Percentiles rank a stretch among this genome's conserved stretches.
Conservation (phyloP, 2,329 filamentous ascomycete genomes). For the Fragosphaeria purpurea region DNA sequence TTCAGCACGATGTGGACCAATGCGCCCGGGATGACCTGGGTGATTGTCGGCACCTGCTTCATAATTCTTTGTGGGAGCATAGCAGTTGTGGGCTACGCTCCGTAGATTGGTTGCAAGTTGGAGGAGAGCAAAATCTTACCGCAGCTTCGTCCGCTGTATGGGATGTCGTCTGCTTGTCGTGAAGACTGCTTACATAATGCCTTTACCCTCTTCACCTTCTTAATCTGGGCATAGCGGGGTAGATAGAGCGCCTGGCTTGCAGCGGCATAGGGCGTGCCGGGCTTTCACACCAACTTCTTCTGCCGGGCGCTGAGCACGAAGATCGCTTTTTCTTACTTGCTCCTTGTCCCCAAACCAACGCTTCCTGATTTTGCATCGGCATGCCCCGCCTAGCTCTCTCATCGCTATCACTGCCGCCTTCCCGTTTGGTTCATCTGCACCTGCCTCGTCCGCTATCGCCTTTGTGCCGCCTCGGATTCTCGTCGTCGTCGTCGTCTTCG, state of each 20-base stretch:
- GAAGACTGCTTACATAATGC: neutral
- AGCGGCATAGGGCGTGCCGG: neutral
- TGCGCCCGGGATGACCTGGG: constrained; percentile 49
- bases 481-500: too few relatives aligned
- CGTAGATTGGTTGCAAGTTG: too few relatives aligned
- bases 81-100: too few relatives aligned
- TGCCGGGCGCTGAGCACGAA: too few relatives aligned
- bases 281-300: too few relatives aligned
- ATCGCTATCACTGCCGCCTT: constrained; percentile 10
- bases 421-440: constrained; percentile 7
- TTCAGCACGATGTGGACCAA: constrained; percentile 66
- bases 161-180: too few relatives aligned
- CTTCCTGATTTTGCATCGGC: neutral
- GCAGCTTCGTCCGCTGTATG: too few relatives aligned
- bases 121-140: too few relatives aligned
- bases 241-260: constrained; percentile 1
- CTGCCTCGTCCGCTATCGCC: too few relatives aligned
- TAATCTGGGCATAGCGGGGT: constrained; percentile 2
- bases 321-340: too few relatives aligned
- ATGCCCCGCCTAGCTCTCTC: constrained; percentile 11
- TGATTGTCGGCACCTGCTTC: constrained; percentile 4
- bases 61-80: constrained; percentile 1
- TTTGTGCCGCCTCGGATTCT: too few relatives aligned
- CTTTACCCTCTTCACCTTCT: neutral
- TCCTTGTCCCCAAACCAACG: neutral